These are phyloP conservation scores for Leishmania gerbilli DNA, from an alignment of 208 protist genomes.

Conservation along the genomic window DNA sequence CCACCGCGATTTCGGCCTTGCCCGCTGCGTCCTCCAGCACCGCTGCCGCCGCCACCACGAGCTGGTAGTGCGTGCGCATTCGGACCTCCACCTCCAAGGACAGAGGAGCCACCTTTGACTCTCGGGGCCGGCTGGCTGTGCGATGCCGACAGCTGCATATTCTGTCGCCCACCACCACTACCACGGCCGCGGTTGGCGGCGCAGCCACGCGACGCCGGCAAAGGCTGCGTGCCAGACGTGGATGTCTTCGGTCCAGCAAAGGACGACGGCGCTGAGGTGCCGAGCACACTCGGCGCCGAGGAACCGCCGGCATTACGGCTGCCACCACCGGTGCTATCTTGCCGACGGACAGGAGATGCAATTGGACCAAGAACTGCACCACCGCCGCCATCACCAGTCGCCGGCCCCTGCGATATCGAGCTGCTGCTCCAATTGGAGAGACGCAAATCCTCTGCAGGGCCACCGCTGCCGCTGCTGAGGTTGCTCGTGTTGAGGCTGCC, in stretches of 20 bases:
- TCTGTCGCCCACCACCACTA: not conserved
- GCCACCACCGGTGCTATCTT: not conserved
- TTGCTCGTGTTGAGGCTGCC: constrained; percentile 3
- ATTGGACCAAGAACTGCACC: not conserved
- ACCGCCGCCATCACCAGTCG: not conserved
- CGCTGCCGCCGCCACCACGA: not conserved
- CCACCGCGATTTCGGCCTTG: constrained; percentile 17
- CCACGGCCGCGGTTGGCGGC: not conserved
- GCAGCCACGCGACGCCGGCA: not conserved
- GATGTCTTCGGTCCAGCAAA: not conserved
- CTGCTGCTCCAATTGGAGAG: constrained; percentile 29
- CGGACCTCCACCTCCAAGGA: not conserved
- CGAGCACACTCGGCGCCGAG: not conserved
- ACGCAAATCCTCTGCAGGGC: constrained; percentile 20
- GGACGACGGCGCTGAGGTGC: not conserved
- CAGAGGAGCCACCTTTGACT: not conserved
- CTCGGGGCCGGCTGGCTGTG: not conserved
- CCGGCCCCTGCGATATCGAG: not conserved
- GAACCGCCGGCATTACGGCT: not conserved
- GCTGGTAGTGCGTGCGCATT: constrained; percentile 3
- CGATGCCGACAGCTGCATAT: not conserved
- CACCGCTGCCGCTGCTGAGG: constrained; percentile 5
- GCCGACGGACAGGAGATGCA: not conserved
- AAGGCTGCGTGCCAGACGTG: not conserved
- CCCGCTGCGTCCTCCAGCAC: constrained; percentile 7